phyloP scores from a whole-genome alignment of 768 basidiomycete genomes.

The Boletus subparvulus region DNA sequence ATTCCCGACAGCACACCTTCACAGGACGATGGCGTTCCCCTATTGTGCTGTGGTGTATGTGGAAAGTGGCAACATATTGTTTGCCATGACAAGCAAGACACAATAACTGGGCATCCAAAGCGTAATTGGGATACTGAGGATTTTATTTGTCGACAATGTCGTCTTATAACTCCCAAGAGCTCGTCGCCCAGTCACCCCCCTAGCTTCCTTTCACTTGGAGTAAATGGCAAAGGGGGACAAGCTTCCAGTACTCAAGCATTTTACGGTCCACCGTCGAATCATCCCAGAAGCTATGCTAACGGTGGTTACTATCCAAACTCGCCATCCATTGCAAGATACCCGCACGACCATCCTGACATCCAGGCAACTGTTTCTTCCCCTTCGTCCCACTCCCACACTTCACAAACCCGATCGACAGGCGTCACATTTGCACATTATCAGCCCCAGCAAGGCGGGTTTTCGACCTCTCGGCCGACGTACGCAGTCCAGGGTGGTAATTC shows the following conservation, averaged over 20 bases:
- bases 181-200: slow-evolving; percentile 8
- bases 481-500: slow-evolving; percentile 19
- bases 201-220: slow-evolving; percentile 5
- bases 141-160: slow-evolving; percentile 71
- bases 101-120: slow-evolving; percentile 56
- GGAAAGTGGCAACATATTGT: slow-evolving; percentile 87
- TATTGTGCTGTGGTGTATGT: slow-evolving; percentile 83
- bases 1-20: slow-evolving; percentile 8
- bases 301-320: slow-evolving; percentile 15
- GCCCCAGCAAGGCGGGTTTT: slow-evolving; percentile 37
- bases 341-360: slow-evolving; percentile 21
- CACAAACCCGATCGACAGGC: slow-evolving; percentile 23
- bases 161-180: slow-evolving; percentile 10
- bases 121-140: slow-evolving; percentile 88
- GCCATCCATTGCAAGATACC: slow-evolving; percentile 21
- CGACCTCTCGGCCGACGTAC: slow-evolving; percentile 34
- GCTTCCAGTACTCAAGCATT: slow-evolving; percentile 10
- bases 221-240: slow-evolving; percentile 9
- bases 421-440: slow-evolving; percentile 41
- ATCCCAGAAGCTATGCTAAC: slow-evolving; percentile 18
- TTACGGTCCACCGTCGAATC: slow-evolving; percentile 14
- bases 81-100: slow-evolving; percentile 79
- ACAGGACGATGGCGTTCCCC: slow-evolving; percentile 76
- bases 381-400: slow-evolving; percentile 15
- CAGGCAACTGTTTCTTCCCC: slow-evolving; percentile 15